These are phyloP conservation scores for Hemileccinum impolitum DNA, from an alignment of 768 basidiomycete species.

Conservation along the genomic window DNA sequence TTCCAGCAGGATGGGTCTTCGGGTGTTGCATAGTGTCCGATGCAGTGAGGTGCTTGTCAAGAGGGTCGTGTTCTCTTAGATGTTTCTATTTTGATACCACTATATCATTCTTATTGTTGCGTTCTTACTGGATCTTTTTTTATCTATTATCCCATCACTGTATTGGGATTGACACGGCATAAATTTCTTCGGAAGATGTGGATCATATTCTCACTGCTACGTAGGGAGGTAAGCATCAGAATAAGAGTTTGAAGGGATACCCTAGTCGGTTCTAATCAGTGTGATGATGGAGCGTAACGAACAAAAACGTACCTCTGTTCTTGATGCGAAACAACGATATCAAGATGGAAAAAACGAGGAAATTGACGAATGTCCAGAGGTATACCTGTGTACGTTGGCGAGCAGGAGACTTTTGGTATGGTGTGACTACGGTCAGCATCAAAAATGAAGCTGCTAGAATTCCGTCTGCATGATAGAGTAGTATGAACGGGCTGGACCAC, in stretches of 20 bases:
- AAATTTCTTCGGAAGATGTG: background rate
- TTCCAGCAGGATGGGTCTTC: constrained; percentile 54
- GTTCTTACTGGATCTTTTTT: constrained; percentile 17
- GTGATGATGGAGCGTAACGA: background rate
- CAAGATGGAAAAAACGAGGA: constrained; percentile 84
- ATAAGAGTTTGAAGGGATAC: constrained; percentile 77
- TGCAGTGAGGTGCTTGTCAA: background rate
- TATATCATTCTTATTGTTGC: constrained; percentile 16
- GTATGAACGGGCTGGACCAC: background rate
- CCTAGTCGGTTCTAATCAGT: constrained; percentile 37
- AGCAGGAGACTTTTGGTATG: constrained; percentile 64
- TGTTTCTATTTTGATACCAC: constrained; percentile 10
- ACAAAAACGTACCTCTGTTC: constrained; percentile 63
- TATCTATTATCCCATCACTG: constrained; percentile 18
- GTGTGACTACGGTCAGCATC: constrained; percentile 78
- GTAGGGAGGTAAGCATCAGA: constrained; percentile 36
- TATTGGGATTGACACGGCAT: background rate
- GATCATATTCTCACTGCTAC: too few species aligned
- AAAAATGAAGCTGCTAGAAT: constrained; percentile 73
- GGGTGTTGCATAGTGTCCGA: constrained; percentile 13
- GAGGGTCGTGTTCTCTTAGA: background rate
- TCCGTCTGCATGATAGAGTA: constrained; percentile 58
- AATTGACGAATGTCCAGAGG: constrained; percentile 78
- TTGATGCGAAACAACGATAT: constrained; percentile 87
- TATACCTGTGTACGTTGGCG: constrained; percentile 87